Percentiles rank a stretch among this genome's conserved stretches.
Conservation (phyloP, 1,284 basidiomycete species). For the Sporisorium graminicola region DNA sequence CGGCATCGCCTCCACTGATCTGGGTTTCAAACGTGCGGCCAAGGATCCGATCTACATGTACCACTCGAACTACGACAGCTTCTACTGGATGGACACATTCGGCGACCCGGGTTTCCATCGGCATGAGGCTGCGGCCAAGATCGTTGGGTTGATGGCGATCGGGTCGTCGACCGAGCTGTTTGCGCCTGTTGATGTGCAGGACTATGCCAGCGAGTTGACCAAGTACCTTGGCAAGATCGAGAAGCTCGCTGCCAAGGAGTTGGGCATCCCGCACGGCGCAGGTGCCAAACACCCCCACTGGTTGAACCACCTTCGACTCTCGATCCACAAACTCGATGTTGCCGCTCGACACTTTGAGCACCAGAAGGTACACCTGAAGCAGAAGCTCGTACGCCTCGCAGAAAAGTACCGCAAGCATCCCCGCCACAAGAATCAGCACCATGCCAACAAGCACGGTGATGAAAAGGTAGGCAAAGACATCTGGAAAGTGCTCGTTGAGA, state of each 20-base stretch:
- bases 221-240: slow-evolving; percentile 53
- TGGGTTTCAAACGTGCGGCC: slow-evolving; percentile 64
- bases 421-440: neutral
- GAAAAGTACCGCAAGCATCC: slow-evolving; percentile 8
- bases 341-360: slow-evolving; percentile 31
- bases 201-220: slow-evolving; percentile 51
- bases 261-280: slow-evolving; percentile 12
- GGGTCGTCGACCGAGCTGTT: slow-evolving; percentile 76
- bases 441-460: neutral
- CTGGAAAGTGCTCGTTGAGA: slow-evolving; percentile 75
- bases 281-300: slow-evolving; percentile 19
- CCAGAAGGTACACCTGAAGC: slow-evolving; percentile 15
- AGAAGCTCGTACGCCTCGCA: slow-evolving; percentile 29
- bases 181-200: slow-evolving; percentile 80
- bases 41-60: slow-evolving; percentile 72
- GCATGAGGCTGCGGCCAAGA: slow-evolving; percentile 78
- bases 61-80: slow-evolving; percentile 80
- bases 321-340: slow-evolving; percentile 30
- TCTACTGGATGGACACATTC: slow-evolving; percentile 80
- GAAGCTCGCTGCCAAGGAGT: slow-evolving; percentile 26
- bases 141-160: slow-evolving; percentile 72
- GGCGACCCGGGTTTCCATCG: slow-evolving; percentile 82
- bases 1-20: slow-evolving; percentile 70
- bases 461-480: slow-evolving; percentile 24
- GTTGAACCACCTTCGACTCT: slow-evolving; percentile 22